These are phyloP conservation scores for Thelonectria blattea DNA, from an alignment of 2,329 filamentous ascomycete species.

Conservation along the genomic window DNA sequence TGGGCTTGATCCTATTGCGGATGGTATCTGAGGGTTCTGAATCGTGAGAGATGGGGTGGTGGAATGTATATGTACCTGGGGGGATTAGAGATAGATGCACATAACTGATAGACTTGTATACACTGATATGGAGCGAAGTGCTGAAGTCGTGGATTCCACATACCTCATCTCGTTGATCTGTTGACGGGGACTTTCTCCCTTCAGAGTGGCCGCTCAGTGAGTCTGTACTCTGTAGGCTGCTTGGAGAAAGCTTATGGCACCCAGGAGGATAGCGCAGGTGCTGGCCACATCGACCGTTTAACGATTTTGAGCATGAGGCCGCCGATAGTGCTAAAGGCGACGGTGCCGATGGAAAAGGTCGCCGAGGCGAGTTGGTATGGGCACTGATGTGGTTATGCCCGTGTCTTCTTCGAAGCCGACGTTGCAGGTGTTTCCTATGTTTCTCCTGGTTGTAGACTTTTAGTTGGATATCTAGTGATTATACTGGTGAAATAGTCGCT, in stretches of 20 bases:
- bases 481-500: too few relatives aligned
- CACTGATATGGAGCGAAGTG: too few relatives aligned
- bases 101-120: not conserved
- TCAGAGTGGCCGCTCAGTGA: too few relatives aligned
- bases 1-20: constrained; percentile 46
- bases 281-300: constrained; percentile 20
- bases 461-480: too few relatives aligned
- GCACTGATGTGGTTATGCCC: constrained; percentile 2
- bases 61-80: not conserved
- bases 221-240: not conserved
- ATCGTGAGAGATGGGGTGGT: not conserved
- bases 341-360: constrained; percentile 19
- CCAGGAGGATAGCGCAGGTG: constrained; percentile 23
- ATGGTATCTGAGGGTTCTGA: constrained; percentile 33
- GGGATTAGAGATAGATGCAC: not conserved
- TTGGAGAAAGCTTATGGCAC: constrained; percentile 21
- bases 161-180: too few relatives aligned
- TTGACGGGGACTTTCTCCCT: too few relatives aligned
- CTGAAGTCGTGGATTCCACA: too few relatives aligned
- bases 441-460: constrained; percentile 4
- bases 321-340: constrained; percentile 10
- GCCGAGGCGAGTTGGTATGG: constrained; percentile 20
- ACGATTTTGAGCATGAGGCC: constrained; percentile 24
- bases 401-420: constrained; percentile 18
- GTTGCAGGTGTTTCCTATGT: constrained; percentile 23